phyloP scores from a whole-genome alignment of 495 filamentous ascomycete genomes.

The Trichoderma reesei region DNA sequence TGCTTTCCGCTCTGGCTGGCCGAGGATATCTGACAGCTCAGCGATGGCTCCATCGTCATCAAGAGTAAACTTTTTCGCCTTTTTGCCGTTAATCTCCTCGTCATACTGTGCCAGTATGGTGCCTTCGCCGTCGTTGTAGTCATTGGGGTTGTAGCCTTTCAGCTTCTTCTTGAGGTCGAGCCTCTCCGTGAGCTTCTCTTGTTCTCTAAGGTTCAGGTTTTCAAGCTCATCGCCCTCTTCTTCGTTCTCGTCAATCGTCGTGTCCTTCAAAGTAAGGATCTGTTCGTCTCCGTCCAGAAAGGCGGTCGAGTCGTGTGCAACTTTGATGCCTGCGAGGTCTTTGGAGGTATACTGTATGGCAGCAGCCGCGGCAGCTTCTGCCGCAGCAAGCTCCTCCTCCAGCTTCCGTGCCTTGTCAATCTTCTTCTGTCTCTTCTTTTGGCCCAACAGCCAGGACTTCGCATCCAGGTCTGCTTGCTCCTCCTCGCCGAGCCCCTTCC shows the following conservation, averaged over 20 bases:
- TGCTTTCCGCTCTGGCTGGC: conserved; percentile 44
- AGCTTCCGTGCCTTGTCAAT: conserved; percentile 67
- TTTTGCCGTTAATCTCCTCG: conserved; percentile 89
- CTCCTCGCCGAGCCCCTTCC: conserved; percentile 68
- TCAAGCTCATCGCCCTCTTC: conserved; percentile 91
- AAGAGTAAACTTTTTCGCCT: conserved; percentile 77
- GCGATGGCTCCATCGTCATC: conserved; percentile 60
- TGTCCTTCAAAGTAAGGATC: conserved; percentile 83
- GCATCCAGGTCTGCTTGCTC: conserved; percentile 67
- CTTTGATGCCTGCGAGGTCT: conserved; percentile 82
- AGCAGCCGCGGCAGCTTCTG: conserved; percentile 32
- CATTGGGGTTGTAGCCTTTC: conserved; percentile 78
- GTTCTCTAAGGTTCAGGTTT: conserved; percentile 65
- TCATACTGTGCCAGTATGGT: conserved; percentile 81
- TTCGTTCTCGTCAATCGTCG: conserved; percentile 73
- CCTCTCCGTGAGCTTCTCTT: conserved; percentile 65
- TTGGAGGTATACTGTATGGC: conserved; percentile 61
- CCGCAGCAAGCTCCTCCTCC: conserved; percentile 59
- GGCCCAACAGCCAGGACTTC: conserved; percentile 69
- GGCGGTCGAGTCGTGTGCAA: conserved; percentile 70
- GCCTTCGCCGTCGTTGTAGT: conserved; percentile 55
- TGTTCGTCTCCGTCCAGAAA: conserved; percentile 76
- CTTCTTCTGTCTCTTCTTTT: conserved; percentile 87
- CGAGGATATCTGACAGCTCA: conserved; percentile 53
- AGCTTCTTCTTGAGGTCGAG: conserved; percentile 86